These are phyloP conservation scores for Pseudomicrostroma phylloplanum DNA, from an alignment of 1,284 basidiomycete species.

Conservation along the genomic window DNA sequence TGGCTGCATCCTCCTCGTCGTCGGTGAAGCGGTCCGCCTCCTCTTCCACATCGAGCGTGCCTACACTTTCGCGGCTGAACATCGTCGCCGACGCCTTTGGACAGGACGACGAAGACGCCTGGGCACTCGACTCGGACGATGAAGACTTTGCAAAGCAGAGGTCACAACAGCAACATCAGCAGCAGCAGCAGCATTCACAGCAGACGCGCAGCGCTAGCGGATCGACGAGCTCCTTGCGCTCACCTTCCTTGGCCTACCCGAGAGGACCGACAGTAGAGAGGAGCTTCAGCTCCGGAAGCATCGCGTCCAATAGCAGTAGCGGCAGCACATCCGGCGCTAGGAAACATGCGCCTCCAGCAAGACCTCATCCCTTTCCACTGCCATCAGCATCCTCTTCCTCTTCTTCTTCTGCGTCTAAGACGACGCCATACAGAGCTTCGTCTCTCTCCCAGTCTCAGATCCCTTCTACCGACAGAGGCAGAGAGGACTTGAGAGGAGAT, in stretches of 20 bases:
- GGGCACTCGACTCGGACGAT: slow-evolving; percentile 47
- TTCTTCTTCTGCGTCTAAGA: too few species aligned
- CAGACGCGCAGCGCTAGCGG: background rate
- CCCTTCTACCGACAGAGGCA: background rate
- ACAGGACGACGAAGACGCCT: slow-evolving; percentile 40
- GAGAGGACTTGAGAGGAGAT: background rate
- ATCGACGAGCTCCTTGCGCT: too few species aligned
- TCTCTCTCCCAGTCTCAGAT: too few species aligned
- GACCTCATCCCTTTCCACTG: slow-evolving; percentile 11
- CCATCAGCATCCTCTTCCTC: background rate
- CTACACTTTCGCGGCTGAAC: too few species aligned
- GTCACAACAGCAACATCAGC: slow-evolving; percentile 9
- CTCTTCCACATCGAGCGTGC: too few species aligned
- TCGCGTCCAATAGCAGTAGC: too few species aligned
- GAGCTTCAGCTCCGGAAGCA: too few species aligned
- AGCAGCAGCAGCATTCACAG: background rate
- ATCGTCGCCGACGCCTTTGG: slow-evolving; percentile 1
- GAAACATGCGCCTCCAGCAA: slow-evolving; percentile 16
- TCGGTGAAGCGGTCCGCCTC: too few species aligned
- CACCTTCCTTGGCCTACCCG: too few species aligned
- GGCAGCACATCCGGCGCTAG: background rate
- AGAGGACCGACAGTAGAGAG: too few species aligned
- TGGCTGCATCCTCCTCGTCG: too few species aligned
- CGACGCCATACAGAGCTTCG: too few species aligned
- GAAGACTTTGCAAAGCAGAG: slow-evolving; percentile 43